Evolutionary conservation across 768 basidiomycete species (phyloP), one percentile per base, ranked within the genome.

Genomic region (Pholiota molesta): DNA sequence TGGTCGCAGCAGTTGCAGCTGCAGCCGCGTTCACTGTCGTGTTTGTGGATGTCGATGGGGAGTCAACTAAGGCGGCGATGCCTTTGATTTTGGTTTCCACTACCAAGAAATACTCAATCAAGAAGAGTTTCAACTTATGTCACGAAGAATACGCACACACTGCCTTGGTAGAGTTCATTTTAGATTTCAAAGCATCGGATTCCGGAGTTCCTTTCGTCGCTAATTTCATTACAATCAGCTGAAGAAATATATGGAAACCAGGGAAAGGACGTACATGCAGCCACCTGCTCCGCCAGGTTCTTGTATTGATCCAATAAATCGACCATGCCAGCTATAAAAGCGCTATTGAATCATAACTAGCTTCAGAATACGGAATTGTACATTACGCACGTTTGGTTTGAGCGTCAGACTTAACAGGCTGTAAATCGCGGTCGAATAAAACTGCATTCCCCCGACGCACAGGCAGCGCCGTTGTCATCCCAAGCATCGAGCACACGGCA

Each of bases 261-360:
- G 9, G 8, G 49, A 33, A 35, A 17, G 14, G 37, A 63, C 67
- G 17, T 33, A 69, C 68, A 60, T 49, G 57, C 53, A 54, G 66
- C 56, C 2, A 64, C 58, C 52, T 62, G 66, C 21, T 66, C 52
- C 53, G 69, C 64, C 11, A 66, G 55, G 51, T 65, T 66, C 55
- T 65, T 47, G 17, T 59, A 65, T 33, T 67, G 66, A 47, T 73
- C 72, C 42, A 67, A 52, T 17, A 70, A 63, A 42, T 70, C 68
- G n/a, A 70, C 66, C 17, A 71, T 59, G 37, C 49, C 40, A 19
- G 68, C 70, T 71, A 35, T 26, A 39, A 21, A 42, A 29, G 28
- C n/a, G 26, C 19, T 29, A 16, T 33, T 47, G 54, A 13, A 39
- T 51, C n/a, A 54, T 39, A 6, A 3, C 17, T 31, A 13, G n/a